These are phyloP conservation scores for Aureococcus anophagefferens DNA, from an alignment of 108 stramenopile species.

Conservation along the genomic window DNA sequence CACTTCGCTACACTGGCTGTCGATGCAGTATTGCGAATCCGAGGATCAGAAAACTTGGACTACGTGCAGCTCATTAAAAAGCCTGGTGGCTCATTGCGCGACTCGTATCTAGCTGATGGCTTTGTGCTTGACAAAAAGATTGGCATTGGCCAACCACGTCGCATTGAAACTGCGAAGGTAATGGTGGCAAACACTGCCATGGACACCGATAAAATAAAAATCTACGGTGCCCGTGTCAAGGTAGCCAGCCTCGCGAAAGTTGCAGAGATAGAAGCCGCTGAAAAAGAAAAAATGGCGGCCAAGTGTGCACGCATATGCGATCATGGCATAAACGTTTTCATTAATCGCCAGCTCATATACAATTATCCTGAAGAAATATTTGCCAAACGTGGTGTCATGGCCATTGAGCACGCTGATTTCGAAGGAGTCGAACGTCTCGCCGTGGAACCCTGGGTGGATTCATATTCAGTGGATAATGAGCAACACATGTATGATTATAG, in stretches of 20 bases:
- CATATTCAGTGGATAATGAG: too few species aligned
- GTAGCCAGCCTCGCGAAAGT: slow-evolving; percentile 91
- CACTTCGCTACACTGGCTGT: too few species aligned
- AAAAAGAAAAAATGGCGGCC: slow-evolving; percentile 91
- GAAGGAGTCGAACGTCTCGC: slow-evolving; percentile 96
- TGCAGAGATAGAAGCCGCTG: slow-evolving; percentile 97
- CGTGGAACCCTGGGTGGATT: too few species aligned
- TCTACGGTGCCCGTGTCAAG: slow-evolving; percentile 94
- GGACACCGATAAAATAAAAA: slow-evolving; percentile 99
- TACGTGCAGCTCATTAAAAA: slow-evolving; percentile 95
- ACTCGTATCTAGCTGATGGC: slow-evolving; percentile 94
- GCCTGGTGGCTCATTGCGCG: slow-evolving; percentile 80
- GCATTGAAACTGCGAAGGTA: slow-evolving; percentile 92
- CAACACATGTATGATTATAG: too few species aligned
- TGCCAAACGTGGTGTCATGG: slow-evolving; percentile 88
- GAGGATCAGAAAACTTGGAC: slow-evolving; percentile 83
- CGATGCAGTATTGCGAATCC: slow-evolving; percentile 85
- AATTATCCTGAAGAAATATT: slow-evolving; percentile 95
- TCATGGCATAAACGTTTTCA: slow-evolving; percentile 95
- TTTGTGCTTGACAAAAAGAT: slow-evolving; percentile 92
- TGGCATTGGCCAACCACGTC: slow-evolving; percentile 88
- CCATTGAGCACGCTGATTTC: slow-evolving; percentile 99
- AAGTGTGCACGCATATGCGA: slow-evolving; percentile 94
- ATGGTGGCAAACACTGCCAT: slow-evolving; percentile 96
- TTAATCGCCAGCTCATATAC: slow-evolving; percentile 99